Conservation (phyloP, 768 basidiomycete genomes). For the Boletus subcaerulescens region DNA sequence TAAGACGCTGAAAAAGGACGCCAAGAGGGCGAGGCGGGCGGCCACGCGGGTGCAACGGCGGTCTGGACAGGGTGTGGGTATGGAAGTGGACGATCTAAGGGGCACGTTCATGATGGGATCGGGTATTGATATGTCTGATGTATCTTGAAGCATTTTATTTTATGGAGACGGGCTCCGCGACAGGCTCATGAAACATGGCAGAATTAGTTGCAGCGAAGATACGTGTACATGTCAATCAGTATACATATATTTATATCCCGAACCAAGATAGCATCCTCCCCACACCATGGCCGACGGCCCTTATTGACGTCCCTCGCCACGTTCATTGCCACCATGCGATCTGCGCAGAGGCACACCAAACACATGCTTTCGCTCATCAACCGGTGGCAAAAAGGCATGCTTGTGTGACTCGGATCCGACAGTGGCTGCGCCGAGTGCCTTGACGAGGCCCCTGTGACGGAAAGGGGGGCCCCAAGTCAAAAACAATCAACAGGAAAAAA, state of each 20-base stretch:
- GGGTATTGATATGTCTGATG: constrained; percentile 5
- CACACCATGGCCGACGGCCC: too few relatives aligned
- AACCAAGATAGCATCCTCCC: too few relatives aligned
- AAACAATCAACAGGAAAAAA: too few relatives aligned
- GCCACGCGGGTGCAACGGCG: constrained; percentile 30
- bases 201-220: too few relatives aligned
- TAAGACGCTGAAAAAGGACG: constrained; percentile 58
- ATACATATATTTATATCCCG: too few relatives aligned
- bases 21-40: constrained; percentile 59
- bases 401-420: constrained; percentile 25
- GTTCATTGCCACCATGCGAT: neutral
- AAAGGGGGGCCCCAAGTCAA: neutral
- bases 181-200: too few relatives aligned
- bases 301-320: neutral
- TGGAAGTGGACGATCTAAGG: constrained; percentile 29
- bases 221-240: too few relatives aligned
- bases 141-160: neutral
- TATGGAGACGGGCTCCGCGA: too few relatives aligned
- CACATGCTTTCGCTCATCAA: neutral
- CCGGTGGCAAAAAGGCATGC: constrained; percentile 3
- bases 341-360: constrained; percentile 9
- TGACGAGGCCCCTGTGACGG: constrained; percentile 45
- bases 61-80: constrained; percentile 12
- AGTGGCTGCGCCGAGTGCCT: constrained; percentile 46
- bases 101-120: constrained; percentile 26